Conservation (phyloP, 2,329 filamentous ascomycete species). For the Diaporthe ampelina region DNA sequence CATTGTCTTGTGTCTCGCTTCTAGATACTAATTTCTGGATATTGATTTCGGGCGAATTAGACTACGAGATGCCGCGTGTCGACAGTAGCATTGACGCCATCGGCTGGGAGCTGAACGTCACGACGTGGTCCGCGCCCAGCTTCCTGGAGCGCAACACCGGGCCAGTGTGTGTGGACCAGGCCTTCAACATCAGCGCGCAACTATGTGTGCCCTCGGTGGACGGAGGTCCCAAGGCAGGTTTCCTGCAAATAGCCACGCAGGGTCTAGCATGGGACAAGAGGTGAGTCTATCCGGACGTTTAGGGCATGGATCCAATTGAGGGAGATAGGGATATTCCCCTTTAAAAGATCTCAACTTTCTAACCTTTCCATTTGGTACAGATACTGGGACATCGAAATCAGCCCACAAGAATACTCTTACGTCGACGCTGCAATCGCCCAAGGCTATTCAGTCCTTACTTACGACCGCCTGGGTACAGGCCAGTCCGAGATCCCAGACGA, state of each 20-base stretch:
- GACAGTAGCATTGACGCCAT: conserved; percentile 47
- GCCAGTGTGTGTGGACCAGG: conserved; percentile 38
- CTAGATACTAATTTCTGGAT: background rate
- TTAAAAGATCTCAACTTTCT: conserved; percentile 2
- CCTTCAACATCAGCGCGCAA: conserved; percentile 45
- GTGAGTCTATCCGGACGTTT: conserved; percentile 54
- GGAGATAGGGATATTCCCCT: background rate
- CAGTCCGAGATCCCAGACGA: conserved; percentile 53
- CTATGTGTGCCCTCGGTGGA: conserved; percentile 44
- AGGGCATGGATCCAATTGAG: too few relatives aligned
- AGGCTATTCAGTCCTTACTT: conserved; percentile 56
- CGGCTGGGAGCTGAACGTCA: conserved; percentile 45
- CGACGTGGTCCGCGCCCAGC: conserved; percentile 42
- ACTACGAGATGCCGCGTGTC: conserved; percentile 46
- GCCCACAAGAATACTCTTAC: conserved; percentile 52
- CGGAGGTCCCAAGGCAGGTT: conserved; percentile 41
- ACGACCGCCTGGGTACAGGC: conserved; percentile 55
- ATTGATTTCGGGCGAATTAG: background rate
- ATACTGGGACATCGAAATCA: conserved; percentile 52
- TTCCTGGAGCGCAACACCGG: conserved; percentile 38
- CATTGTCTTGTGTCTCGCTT: background rate
- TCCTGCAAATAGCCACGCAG: conserved; percentile 58
- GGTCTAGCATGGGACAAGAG: conserved; percentile 58
- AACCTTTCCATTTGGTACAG: conserved; percentile 37
- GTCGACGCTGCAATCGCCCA: conserved; percentile 52